phyloP scores from a whole-genome alignment of 1,284 basidiomycete genomes.

The Sanghuangporus baumii region DNA sequence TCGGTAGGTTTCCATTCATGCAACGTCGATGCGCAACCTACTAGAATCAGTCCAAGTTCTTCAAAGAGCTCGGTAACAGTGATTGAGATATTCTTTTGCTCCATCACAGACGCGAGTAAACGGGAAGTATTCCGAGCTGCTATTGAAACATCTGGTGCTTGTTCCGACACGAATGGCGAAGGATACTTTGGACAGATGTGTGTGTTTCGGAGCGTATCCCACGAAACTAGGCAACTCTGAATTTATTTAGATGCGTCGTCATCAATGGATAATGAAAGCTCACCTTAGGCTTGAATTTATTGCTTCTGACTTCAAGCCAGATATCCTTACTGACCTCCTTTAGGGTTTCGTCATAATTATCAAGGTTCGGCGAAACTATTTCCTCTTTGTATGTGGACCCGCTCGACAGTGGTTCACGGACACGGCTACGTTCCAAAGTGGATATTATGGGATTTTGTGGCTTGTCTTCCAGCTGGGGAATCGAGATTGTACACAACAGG shows the following conservation, averaged over 20 bases:
- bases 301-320: background rate
- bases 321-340: background rate
- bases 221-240: constrained; percentile 8
- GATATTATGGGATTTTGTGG: constrained; percentile 76
- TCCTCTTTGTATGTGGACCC: background rate
- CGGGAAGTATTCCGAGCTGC: constrained; percentile 41
- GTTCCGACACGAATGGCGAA: constrained; percentile 61
- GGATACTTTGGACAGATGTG: constrained; percentile 26
- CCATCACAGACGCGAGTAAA: constrained; percentile 36
- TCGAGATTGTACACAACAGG: constrained; percentile 41
- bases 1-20: constrained; percentile 50
- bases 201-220: constrained; percentile 43
- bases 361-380: background rate
- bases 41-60: constrained; percentile 47
- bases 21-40: constrained; percentile 60
- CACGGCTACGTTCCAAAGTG: constrained; percentile 20
- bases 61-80: constrained; percentile 41
- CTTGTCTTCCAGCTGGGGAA: constrained; percentile 54
- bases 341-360: background rate
- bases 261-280: background rate
- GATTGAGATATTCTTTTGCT: constrained; percentile 36
- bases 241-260: background rate
- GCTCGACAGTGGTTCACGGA: background rate
- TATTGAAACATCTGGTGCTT: constrained; percentile 42
- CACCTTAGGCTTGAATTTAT: background rate